A percentile compares a stretch with the other conserved stretches of the same genome.
phyloP scores from a whole-genome alignment of 345 rosid genomes.

The Zanthoxylum bungeanum region DNA sequence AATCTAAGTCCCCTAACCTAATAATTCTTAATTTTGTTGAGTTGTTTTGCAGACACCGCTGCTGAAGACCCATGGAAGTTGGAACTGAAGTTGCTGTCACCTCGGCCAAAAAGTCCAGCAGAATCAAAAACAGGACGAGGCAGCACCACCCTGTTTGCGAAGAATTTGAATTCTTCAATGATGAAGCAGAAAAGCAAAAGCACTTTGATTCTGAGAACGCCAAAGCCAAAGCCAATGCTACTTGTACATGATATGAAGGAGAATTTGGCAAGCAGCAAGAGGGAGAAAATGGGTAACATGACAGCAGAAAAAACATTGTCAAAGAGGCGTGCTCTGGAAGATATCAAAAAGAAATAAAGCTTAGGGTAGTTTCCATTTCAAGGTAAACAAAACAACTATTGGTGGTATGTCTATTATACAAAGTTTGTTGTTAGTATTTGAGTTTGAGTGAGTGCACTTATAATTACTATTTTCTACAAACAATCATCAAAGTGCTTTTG shows the following conservation, averaged over 20 bases:
- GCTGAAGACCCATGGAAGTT: conserved; percentile 6
- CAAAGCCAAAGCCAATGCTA: conserved; percentile 20
- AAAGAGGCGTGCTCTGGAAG: conserved; percentile 29
- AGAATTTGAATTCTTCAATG: conserved; percentile 14
- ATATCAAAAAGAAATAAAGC: conserved; percentile 14
- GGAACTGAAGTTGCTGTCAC: conserved; percentile 7
- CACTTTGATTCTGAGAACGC: conserved; percentile 13
- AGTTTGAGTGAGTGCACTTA: not conserved
- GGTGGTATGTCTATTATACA: not conserved
- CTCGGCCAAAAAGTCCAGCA: conserved; percentile 3
- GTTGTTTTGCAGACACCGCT: conserved; percentile 18
- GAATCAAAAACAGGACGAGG: conserved; percentile 1
- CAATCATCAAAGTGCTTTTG: not conserved
- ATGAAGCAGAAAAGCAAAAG: conserved; percentile 11
- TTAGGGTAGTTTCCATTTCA: conserved; percentile 24
- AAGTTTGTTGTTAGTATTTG: not conserved
- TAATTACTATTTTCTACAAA: not conserved
- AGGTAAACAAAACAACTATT: conserved; percentile 9
- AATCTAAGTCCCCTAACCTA: no score
- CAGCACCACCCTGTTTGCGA: not conserved
- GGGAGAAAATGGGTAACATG: conserved; percentile 3
- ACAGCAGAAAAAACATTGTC: conserved; percentile 20
- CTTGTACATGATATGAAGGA: conserved; percentile 27
- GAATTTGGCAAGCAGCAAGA: conserved; percentile 19
- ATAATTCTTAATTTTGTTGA: not conserved